Conservation (phyloP, 129 eudicot genomes). For the Mikania micrantha region DNA sequence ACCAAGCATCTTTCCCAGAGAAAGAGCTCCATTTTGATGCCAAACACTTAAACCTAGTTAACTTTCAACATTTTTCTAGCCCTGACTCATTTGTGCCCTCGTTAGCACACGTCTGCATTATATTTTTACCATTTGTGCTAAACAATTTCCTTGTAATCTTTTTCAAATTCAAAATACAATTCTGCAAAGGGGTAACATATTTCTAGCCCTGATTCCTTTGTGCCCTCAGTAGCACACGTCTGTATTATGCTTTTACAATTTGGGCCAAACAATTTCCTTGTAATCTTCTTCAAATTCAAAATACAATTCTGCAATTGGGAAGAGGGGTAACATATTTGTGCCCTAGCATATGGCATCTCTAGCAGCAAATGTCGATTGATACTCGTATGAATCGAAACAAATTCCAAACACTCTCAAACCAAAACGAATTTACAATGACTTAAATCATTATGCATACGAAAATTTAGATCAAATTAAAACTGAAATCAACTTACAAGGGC, state of each 20-base stretch:
- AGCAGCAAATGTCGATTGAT: not conserved
- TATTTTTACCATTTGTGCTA: not conserved
- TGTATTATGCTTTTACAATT: not conserved
- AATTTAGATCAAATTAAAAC: not conserved
- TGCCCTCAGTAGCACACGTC: not conserved
- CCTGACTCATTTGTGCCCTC: no score
- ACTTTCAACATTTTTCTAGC: not conserved
- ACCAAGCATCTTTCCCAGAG: not conserved
- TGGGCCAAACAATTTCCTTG: not conserved
- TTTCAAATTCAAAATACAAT: not conserved
- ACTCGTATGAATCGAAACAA: not conserved
- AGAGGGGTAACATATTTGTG: not conserved
- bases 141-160: not conserved
- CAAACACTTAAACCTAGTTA: not conserved
- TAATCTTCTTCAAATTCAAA: not conserved
- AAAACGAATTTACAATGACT: no score
- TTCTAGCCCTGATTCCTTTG: no score
- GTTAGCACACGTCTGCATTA: not conserved
- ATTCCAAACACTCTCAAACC: not conserved
- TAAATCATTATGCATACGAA: constrained; percentile 2
- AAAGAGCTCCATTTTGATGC: not conserved
- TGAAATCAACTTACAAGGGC: constrained; percentile 55
- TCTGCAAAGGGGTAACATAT: not conserved
- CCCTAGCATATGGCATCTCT: not conserved
- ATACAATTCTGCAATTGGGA: not conserved